Conservation (phyloP, 73 alveolate genomes). For the Chromera velia region DNA sequence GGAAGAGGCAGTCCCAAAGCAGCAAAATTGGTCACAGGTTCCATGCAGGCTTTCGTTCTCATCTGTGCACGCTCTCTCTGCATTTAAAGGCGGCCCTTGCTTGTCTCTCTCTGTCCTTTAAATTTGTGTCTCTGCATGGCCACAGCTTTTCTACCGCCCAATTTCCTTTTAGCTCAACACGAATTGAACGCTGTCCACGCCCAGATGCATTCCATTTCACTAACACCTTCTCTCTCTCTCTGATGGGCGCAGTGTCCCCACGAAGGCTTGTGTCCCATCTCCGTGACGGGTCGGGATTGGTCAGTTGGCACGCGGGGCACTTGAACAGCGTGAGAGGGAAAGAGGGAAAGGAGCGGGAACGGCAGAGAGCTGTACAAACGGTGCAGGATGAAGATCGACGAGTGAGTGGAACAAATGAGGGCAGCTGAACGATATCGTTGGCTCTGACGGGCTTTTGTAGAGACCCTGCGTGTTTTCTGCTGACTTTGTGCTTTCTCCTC, state of each 20-base stretch:
- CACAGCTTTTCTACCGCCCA: background rate
- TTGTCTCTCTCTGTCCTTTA: constrained; percentile 11
- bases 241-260: constrained; percentile 23
- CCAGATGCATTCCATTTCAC: background rate
- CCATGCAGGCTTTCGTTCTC: background rate
- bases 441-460: too few relatives aligned
- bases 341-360: too few relatives aligned
- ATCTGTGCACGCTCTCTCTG: background rate
- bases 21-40: background rate
- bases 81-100: background rate
- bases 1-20: background rate
- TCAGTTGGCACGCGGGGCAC: too few relatives aligned
- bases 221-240: background rate
- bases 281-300: constrained; percentile 43
- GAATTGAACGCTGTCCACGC: background rate
- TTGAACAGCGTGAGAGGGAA: too few relatives aligned
- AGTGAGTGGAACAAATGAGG: too few relatives aligned
- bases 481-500: too few relatives aligned
- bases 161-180: background rate
- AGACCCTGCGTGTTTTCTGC: too few relatives aligned
- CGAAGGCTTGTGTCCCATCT: constrained; percentile 41
- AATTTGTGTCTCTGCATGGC: background rate
- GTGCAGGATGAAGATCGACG: too few relatives aligned
- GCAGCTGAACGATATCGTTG: too few relatives aligned
- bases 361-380: too few relatives aligned